Evolutionary conservation across 768 basidiomycete species (phyloP).

Genomic region (Boletellus ananiceps): DNA sequence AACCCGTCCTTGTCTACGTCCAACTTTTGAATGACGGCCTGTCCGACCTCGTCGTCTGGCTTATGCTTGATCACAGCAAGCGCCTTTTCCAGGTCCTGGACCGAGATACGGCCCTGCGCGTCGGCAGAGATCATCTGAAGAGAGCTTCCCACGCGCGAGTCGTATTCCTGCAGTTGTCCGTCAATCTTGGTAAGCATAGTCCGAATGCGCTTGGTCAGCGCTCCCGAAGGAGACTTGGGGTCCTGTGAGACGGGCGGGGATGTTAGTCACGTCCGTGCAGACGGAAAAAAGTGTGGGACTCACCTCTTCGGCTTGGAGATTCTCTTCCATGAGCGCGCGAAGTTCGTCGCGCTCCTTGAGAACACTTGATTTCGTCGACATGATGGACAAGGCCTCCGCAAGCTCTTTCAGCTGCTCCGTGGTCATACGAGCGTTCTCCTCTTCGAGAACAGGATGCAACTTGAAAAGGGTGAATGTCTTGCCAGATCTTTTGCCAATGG

Average conservation of each 20-base stretch:
- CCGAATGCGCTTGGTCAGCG: constrained; percentile 93
- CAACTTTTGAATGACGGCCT: constrained; percentile 84
- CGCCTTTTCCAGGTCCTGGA: constrained; percentile 85
- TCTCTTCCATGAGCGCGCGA: constrained; percentile 88
- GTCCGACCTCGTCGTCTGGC: constrained; percentile 85
- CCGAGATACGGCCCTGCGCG: constrained; percentile 82
- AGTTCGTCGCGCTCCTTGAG: constrained; percentile 95
- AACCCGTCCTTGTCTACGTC: constrained; percentile 96
- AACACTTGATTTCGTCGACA: constrained; percentile 92
- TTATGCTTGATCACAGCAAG: constrained; percentile 90
- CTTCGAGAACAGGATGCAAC: constrained; percentile 58
- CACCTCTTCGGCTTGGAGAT: constrained; percentile 83
- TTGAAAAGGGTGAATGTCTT: constrained; percentile 22
- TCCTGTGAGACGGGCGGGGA: constrained; percentile 40
- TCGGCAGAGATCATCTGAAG: constrained; percentile 84
- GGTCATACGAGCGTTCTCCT: constrained; percentile 91
- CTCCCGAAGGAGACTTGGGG: constrained; percentile 75
- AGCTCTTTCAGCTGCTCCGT: constrained; percentile 93
- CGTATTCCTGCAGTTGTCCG: constrained; percentile 86
- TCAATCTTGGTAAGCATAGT: constrained; percentile 96
- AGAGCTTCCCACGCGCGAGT: constrained; percentile 77
- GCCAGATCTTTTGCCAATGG: too few relatives aligned
- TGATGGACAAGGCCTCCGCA: constrained; percentile 81
- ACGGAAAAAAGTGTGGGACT: not conserved
- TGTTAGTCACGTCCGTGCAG: not conserved